Evolutionary conservation across 371 early-diverging fungal species (phyloP), one percentile per base, ranked within the genome.

Genomic region (Syncephalastrum racemosum): DNA sequence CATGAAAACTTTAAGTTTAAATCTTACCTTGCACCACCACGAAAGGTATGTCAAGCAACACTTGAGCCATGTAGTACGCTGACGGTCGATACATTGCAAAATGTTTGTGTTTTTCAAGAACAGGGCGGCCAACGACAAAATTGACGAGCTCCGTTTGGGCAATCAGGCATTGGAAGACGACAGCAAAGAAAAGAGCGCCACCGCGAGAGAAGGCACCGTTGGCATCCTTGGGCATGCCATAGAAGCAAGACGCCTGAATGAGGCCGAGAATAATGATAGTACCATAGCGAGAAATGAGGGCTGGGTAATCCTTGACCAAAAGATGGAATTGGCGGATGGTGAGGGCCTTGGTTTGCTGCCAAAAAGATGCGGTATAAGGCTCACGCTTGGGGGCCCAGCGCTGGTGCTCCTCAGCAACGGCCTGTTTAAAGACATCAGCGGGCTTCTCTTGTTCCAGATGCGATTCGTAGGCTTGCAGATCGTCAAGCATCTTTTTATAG

Each of bases 211-310:
- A 87, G 45, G 86, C 82, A 40, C 90, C 89, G 19, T 63, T 59
- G 4, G 77, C 71, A 50, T 64, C 64, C 1, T 52, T 52, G 2
- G 87, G 83, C 43, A 88, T 60, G 49, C 70, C 60, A 53, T 78
- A 82, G 64, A 88, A 90, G 44, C 84, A 80, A 5, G 87, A 84
- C 10, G 87, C 89, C 51, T 83, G 81, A 48, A 90, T 83, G n/a
- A 87, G 61, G 41, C 84, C 83, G 77, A 84, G 83, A 50, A 86
- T 68, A 13, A 85, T 47, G 42, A 79, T 79, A 13, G 82, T 79
- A 24, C 82, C 77, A 53, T 79, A 80, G 23, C 82, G 79, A 56
- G 85, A 84, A 18, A 81, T 53, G n/a, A 87, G 61, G 7, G 73
- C 70, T 18, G 67, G 62, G 51, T 60, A 59, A 48, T 79, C 82